A percentile compares a stretch with the other conserved stretches of the same genome.
Evolutionary conservation across 31 red algal genomes (phyloP).

Genomic region (Bonnemaisonia californica): DNA sequence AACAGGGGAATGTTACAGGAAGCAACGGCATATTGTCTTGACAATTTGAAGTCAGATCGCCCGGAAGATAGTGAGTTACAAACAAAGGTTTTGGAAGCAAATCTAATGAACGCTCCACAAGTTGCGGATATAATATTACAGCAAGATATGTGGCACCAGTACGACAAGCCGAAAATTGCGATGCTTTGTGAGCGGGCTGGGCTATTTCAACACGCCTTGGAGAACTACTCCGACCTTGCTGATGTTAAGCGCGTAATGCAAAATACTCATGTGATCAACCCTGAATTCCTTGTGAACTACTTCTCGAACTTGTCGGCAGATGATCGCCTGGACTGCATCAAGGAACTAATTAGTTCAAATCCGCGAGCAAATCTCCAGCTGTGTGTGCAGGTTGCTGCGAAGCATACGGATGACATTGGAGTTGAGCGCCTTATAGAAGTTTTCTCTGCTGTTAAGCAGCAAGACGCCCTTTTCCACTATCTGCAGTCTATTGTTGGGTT

Average conservation of each 20-base stretch:
- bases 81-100: constrained; percentile 94
- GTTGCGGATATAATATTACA: constrained; percentile 96
- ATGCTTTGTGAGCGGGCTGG: constrained; percentile 96
- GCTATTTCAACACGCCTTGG: constrained; percentile 94
- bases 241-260: constrained; percentile 98
- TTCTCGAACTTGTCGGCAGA: constrained; percentile 91
- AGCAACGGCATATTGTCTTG: constrained; percentile 89
- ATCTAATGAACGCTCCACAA: constrained; percentile 92
- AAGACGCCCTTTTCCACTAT: constrained; percentile 94
- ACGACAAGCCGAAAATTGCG: constrained; percentile 89
- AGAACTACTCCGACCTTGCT: constrained; percentile 86
- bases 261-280: constrained; percentile 93
- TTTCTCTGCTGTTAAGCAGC: constrained; percentile 73
- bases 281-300: constrained; percentile 89
- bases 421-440: constrained; percentile 90
- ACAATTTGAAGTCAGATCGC: constrained; percentile 87
- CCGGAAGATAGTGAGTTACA: constrained; percentile 93
- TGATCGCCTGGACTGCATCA: constrained; percentile 83
- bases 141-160: constrained; percentile 96
- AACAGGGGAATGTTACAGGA: constrained; percentile 91
- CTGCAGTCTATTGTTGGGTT: constrained; percentile 84
- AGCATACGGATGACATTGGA: constrained; percentile 91
- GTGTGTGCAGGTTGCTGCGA: constrained; percentile 85
- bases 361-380: constrained; percentile 89
- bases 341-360: constrained; percentile 88